A percentile compares a stretch with the other conserved stretches of the same genome.
Conservation (phyloP, 192 early-diverging fungal species). For the Helicostylum pulchrum region DNA sequence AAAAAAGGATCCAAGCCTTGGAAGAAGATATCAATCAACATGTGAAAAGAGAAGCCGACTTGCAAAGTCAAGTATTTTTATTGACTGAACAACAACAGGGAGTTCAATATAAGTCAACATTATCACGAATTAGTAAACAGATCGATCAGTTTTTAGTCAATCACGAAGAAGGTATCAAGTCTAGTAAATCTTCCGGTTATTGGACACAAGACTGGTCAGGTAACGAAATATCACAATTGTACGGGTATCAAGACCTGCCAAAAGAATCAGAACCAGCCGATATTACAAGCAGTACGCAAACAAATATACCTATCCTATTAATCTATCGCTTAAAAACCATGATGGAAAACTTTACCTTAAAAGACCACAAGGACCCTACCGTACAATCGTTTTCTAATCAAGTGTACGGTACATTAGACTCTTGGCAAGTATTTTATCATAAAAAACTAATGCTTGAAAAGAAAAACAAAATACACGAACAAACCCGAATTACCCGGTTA, state of each 20-base stretch:
- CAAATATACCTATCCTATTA: too few species aligned
- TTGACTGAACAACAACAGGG: not conserved
- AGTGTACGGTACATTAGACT: too few species aligned
- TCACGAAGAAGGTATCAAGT: not conserved
- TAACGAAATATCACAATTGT: not conserved
- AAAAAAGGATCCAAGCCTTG: not conserved
- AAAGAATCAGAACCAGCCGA: not conserved
- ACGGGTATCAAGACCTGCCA: not conserved
- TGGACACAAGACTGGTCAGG: conserved; percentile 9
- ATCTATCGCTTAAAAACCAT: not conserved
- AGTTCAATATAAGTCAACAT: not conserved
- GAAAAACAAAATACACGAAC: too few species aligned
- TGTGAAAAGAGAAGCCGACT: conserved; percentile 4
- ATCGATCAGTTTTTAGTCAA: conserved; percentile 4
- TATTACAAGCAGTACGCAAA: too few species aligned
- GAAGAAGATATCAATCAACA: not conserved
- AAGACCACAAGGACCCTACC: too few species aligned
- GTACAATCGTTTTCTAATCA: too few species aligned
- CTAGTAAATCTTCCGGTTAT: not conserved
- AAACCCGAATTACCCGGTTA: too few species aligned
- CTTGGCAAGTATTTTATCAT: too few species aligned
- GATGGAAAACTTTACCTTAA: not conserved
- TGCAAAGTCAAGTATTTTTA: not conserved
- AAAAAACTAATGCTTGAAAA: too few species aligned
- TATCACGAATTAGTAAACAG: not conserved